Base-by-base conservation (phyloP, 1,284 basidiomycete genomes). In the Heliocybe sulcata region DNA sequence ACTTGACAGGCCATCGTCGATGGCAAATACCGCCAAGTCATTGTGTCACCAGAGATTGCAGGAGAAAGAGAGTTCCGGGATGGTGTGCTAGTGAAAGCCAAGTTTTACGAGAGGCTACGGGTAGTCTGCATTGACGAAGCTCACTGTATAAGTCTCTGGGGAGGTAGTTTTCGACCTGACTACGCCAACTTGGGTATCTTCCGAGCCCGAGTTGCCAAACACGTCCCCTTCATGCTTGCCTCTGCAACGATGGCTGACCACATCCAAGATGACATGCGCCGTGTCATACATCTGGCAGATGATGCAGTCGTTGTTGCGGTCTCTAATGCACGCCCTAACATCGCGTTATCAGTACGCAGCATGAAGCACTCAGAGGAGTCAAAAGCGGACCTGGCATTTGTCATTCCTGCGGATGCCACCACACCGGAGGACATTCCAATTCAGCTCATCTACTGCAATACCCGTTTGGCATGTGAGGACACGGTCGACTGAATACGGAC, bases 131-230 rank as follows among this genome's bases (percentile, higher is more conserved):
- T 57, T 23, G 55, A 57, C 51, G 55, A 57, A 38, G 55, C 45
- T 4, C 55, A 57, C 45, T 57, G 55, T 35, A 48, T 57, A 8
- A 55, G 54, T 31, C 9, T 31, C 22, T 57, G 55, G 55, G 55
- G 55, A 14, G 53, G 45, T 23, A 50, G 11, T 14, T 57, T 57
- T 27, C 55, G 53, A n/a, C 26, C 53, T 20, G 54, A 55, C 4
- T 57, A 57, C 55, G 54, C 42, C 3, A 22, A 6, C 9, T 26
- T 57, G 11, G 42, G 45, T 10, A 31, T 31, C 6, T 12, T 31
- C 6, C 29, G 29, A 31, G 29, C 6, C 12, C 29, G 29, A 12
- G 12, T 31, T 12, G 6, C 29, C 29, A 12, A 6, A 31, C 4
- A 31, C 6, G 29, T 31, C 12, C 29, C 29, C 4, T 31, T 31